A percentile compares a stretch with the other conserved stretches of the same genome.
Evolutionary conservation across 225 moss, liverwort and hornwort species (phyloP).

Genomic region (Lunularia cruciata): DNA sequence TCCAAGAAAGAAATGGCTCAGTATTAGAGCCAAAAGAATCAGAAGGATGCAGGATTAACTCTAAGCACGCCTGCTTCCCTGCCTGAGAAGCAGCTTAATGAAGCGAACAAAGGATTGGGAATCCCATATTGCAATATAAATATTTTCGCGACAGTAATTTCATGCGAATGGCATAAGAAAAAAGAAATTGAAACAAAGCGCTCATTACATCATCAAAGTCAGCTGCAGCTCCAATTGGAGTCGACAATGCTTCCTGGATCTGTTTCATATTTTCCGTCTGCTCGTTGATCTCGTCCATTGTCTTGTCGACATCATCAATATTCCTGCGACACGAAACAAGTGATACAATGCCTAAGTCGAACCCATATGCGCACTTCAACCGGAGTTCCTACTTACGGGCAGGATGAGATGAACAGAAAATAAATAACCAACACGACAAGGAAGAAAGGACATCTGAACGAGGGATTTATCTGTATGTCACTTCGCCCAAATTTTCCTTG

Average conservation of each 20-base stretch:
- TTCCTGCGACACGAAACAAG: constrained; percentile 50
- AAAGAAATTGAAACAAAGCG: too few relatives aligned
- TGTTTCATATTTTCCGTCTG: constrained; percentile 99
- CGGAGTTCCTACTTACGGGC: too few relatives aligned
- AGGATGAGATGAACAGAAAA: too few relatives aligned
- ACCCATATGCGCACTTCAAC: not conserved
- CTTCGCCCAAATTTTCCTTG: too few relatives aligned
- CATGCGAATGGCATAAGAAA: too few relatives aligned
- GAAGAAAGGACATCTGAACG: too few relatives aligned
- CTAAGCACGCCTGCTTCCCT: not conserved
- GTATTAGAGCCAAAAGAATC: not conserved
- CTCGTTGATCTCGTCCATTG: constrained; percentile 99
- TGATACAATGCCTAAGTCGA: too few relatives aligned
- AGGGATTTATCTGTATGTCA: too few relatives aligned
- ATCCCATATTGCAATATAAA: too few relatives aligned
- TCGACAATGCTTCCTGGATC: constrained; percentile 95
- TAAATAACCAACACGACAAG: too few relatives aligned
- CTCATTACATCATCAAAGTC: constrained; percentile 83
- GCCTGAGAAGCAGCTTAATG: not conserved
- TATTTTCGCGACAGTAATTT: too few relatives aligned
- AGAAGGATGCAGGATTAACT: not conserved
- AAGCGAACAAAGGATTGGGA: not conserved
- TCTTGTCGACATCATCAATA: constrained; percentile 97
- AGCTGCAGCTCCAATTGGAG: constrained; percentile 95
- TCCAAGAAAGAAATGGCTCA: not conserved